Evolutionary conservation across 2,329 filamentous ascomycete genomes (phyloP), one percentile per base, ranked within the genome.

Genomic region (Chalaropsis thielavioides): DNA sequence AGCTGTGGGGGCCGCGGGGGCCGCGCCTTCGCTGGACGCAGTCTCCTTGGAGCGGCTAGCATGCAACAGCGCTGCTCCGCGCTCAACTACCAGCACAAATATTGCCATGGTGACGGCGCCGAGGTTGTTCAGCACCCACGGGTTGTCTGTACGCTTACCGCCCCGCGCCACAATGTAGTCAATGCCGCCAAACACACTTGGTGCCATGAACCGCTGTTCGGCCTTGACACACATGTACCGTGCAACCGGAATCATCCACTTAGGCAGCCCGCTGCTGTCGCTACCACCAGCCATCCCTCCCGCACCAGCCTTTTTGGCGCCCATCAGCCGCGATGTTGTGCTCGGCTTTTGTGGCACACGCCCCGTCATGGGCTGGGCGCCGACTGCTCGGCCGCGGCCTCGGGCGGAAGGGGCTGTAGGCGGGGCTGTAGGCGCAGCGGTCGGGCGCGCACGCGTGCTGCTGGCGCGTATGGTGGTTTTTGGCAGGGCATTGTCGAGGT

Each of bases 181-280:
- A 62, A 91, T 80, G 0, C 89, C 90, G 0, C 89, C 86, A 61
- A 89, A 82, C 0, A 95, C 81, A 64, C 90, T 88, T 0, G 88
- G 87, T 0, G 83, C 83, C 2, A 91, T 80, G 3, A 77, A 79
- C 6, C 81, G 79, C 0, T 84, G 82, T 0, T 79, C 78, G 10
- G 90, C 78, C 27, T 81, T 79, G 46, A 79, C 80, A 72, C 87
- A 61, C 11, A 95, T 74, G 66, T 80, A 81, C 27, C 87, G 81
- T 8, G 90, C 83, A 0, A 83, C 80, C 0, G 86, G 83, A 71
- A 85, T 83, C n/a, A 87, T 78, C 88, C 89, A 95, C 6, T 76
- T 74, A 0, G 85, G 84, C 3, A 82, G 71, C n/a, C 73, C 70
- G 61, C 74, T 70, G 11, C 67, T 71, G 60, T 64, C 41, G n/a